These are phyloP conservation scores for Beauveria scarabaeidicola DNA, from an alignment of 2,329 filamentous ascomycete genomes.

Conservation along the genomic window DNA sequence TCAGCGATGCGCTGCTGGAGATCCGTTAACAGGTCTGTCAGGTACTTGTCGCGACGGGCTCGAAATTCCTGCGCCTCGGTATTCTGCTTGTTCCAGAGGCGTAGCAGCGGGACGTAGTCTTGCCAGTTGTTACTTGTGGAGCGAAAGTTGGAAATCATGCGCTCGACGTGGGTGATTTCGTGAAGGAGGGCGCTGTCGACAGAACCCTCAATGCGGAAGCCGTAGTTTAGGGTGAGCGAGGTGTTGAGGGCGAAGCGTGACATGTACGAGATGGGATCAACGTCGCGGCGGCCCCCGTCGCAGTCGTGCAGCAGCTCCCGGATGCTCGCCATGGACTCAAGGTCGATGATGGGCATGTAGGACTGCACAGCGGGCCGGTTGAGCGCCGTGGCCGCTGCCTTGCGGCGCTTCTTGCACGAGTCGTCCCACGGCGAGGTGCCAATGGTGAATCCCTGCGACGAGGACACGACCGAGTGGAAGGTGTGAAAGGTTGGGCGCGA, in stretches of 20 bases:
- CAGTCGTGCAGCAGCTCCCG: constrained; percentile 61
- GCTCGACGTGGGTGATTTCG: constrained; percentile 69
- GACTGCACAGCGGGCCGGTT: constrained; percentile 68
- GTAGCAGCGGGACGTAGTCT: constrained; percentile 71
- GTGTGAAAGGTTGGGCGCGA: constrained; percentile 73
- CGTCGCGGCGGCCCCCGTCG: constrained; percentile 49
- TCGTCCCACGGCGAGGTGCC: constrained; percentile 80
- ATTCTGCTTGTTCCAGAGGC: constrained; percentile 55
- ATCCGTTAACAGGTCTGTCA: constrained; percentile 57
- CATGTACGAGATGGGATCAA: constrained; percentile 67
- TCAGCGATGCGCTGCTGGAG: constrained; percentile 31
- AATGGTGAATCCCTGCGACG: constrained; percentile 71
- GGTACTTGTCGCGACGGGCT: constrained; percentile 58
- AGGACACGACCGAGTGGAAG: constrained; percentile 71
- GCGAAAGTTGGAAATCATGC: constrained; percentile 66
- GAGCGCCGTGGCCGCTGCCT: constrained; percentile 69
- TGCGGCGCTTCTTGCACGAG: constrained; percentile 66
- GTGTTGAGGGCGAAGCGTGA: constrained; percentile 71
- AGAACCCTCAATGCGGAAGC: constrained; percentile 63
- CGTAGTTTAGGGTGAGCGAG: constrained; percentile 70
- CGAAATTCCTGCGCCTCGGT: constrained; percentile 57
- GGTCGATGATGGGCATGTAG: constrained; percentile 76
- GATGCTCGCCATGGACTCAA: constrained; percentile 64
- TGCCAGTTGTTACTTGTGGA: constrained; percentile 79
- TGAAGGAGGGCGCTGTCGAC: constrained; percentile 58